phyloP scores from a whole-genome alignment of 257 asterid genomes.

The Solanum boliviense region DNA sequence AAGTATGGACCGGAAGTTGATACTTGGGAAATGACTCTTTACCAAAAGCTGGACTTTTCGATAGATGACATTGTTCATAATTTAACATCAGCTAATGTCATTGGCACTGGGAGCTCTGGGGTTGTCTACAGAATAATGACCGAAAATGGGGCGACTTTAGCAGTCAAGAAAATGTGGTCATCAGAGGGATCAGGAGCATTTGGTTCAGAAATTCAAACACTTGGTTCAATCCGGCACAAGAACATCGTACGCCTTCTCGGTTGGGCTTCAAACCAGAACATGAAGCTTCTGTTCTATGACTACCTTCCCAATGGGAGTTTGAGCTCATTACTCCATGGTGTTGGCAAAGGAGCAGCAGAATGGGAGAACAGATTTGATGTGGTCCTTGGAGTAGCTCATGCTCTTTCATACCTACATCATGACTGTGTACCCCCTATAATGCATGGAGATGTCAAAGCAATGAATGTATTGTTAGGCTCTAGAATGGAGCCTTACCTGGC shows the following conservation, averaged over 20 bases:
- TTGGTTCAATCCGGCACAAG: constrained; percentile 87
- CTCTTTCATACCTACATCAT: constrained; percentile 80
- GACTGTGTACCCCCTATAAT: constrained; percentile 88
- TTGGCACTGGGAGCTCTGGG: constrained; percentile 97
- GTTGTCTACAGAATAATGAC: constrained; percentile 72
- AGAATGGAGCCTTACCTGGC: constrained; percentile 83
- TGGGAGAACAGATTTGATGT: constrained; percentile 83
- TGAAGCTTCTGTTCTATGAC: constrained; percentile 79
- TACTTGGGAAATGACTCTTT: constrained; percentile 76
- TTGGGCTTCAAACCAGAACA: constrained; percentile 67
- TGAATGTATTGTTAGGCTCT: constrained; percentile 77
- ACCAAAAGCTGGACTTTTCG: constrained; percentile 73
- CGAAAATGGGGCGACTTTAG: constrained; percentile 56
- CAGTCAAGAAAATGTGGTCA: constrained; percentile 97
- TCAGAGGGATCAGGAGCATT: constrained; percentile 73
- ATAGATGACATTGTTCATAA: constrained; percentile 58
- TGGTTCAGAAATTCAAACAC: constrained; percentile 61
- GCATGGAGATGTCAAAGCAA: constrained; percentile 97
- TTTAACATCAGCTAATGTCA: constrained; percentile 73
- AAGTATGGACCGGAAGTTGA: constrained; percentile 26
- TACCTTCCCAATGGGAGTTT: constrained; percentile 91
- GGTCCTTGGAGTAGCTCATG: constrained; percentile 75
- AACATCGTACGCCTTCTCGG: constrained; percentile 86
- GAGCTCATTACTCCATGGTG: constrained; percentile 92
- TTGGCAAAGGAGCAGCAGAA: constrained; percentile 71